These are phyloP conservation scores for Russula sp. DNA, from an alignment of 768 basidiomycete genomes.

Conservation along the genomic window DNA sequence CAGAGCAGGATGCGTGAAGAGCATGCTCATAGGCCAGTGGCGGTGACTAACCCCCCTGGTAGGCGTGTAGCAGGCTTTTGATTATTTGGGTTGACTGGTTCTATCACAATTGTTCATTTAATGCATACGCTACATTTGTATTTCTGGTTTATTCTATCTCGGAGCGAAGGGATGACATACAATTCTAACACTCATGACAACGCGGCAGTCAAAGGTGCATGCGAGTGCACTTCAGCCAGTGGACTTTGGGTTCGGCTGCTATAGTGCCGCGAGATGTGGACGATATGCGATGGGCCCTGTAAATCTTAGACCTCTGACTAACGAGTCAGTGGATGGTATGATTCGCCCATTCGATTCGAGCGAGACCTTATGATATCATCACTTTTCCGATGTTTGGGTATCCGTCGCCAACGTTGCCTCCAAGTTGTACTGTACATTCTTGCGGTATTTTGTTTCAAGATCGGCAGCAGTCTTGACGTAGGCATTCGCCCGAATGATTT, in stretches of 20 bases:
- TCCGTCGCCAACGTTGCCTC: constrained; percentile 47
- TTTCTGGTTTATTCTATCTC: neutral
- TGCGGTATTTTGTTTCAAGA: constrained; percentile 77
- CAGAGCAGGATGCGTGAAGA: constrained; percentile 9
- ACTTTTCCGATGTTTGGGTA: constrained; percentile 16
- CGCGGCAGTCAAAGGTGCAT: neutral
- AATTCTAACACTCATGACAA: neutral
- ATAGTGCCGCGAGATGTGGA: neutral
- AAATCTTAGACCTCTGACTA: neutral
- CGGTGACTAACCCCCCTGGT: neutral
- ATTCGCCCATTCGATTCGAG: neutral
- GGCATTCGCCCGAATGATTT: constrained; percentile 71
- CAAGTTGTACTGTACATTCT: constrained; percentile 90
- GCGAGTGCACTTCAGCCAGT: neutral
- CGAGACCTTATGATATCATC: neutral
- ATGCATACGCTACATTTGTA: constrained; percentile 3
- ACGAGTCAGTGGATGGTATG: neutral
- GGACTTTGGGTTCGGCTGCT: neutral
- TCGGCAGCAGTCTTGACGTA: constrained; percentile 77
- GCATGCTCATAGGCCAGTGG: neutral
- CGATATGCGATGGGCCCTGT: neutral
- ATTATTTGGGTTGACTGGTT: neutral
- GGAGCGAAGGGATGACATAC: neutral
- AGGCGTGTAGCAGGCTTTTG: constrained; percentile 15
- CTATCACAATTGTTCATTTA: constrained; percentile 1